These are phyloP conservation scores for Trametes gibbosa DNA, from an alignment of 768 basidiomycete species.

Conservation along the genomic window DNA sequence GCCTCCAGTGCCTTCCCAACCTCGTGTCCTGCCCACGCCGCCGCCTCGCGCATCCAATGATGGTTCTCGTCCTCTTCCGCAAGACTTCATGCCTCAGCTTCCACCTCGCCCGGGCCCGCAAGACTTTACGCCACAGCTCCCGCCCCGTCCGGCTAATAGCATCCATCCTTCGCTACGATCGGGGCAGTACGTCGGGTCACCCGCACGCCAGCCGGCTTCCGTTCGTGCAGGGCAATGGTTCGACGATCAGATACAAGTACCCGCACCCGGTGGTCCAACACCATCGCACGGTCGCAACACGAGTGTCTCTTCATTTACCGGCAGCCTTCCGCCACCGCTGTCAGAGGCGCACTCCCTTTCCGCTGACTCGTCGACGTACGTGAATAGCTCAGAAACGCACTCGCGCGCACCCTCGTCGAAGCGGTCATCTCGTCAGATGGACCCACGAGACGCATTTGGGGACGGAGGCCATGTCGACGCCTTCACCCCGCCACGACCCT, in stretches of 20 bases:
- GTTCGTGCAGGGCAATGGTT: constrained; percentile 21
- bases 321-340: background rate
- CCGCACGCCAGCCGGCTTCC: constrained; percentile 39
- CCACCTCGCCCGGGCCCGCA: constrained; percentile 4
- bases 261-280: background rate
- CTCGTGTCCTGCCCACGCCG: constrained; percentile 11
- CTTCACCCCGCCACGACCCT: constrained; percentile 11
- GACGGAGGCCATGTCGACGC: background rate
- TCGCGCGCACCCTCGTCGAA: constrained; percentile 12
- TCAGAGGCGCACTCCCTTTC: background rate
- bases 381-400: background rate
- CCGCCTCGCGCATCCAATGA: constrained; percentile 13
- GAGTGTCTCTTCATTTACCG: background rate
- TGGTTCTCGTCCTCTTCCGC: constrained; percentile 3
- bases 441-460: background rate
- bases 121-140: constrained; percentile 65
- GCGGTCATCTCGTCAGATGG: constrained; percentile 13
- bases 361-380: background rate
- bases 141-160: constrained; percentile 64
- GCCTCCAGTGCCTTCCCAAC: constrained; percentile 24
- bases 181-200: constrained; percentile 42
- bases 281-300: constrained; percentile 7
- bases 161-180: constrained; percentile 75
- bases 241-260: constrained; percentile 28
- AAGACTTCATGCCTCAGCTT: constrained; percentile 45